Base-by-base conservation (phyloP, 768 basidiomycete species). In the Macrolepiota fuliginosa region DNA sequence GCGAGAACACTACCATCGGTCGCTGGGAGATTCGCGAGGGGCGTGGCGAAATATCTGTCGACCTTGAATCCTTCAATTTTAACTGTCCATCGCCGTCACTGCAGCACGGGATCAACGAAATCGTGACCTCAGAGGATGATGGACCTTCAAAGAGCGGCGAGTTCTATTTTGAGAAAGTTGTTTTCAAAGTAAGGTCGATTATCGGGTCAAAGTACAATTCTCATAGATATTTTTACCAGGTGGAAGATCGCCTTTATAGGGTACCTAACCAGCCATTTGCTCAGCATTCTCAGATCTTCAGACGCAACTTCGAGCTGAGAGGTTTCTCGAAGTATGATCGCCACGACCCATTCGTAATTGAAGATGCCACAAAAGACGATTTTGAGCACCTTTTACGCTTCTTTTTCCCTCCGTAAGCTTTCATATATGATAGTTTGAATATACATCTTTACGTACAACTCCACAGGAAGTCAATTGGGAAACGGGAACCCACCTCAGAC, bases 131-230 rank as follows among this genome's bases (percentile, higher is more conserved):
- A 4, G 35, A 19, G 4, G 27, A 4, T n/a, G 42, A 49, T 25
- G 36, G 45, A 24, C n/a, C 1, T 4, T 0, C 22, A 29, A 61
- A 39, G 15, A 46, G 42, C 5, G 52, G 45, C 2, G 53, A 61
- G 32, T 61, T 61, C 11, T 61, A 54, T 25, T 61, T 61, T 29
- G 60, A 55, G 53, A 19, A 36, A 12, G 46, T 55, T 7, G 60
- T 61, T 24, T 61, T 61, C n/a, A 39, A 61, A 51, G 60, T 61
- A 25, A 5, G 60, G 17, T 2, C 4, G 5, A 27, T 2, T 2
- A 3, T 37, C 22, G 7, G 12, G 24, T 47, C n/a, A 17, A 17
- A 1, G 40, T 32, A 22, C 29, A 12, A 19, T 6, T 37, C 35
- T 15, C 10, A 35, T 7, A 32, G 15, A 24, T n/a, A 29, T 22